A percentile compares a stretch with the other conserved stretches of the same genome.
These are phyloP conservation scores for Lachancea thermotolerans DNA, from an alignment of 805 yeast genomes.

Conservation along the genomic window DNA sequence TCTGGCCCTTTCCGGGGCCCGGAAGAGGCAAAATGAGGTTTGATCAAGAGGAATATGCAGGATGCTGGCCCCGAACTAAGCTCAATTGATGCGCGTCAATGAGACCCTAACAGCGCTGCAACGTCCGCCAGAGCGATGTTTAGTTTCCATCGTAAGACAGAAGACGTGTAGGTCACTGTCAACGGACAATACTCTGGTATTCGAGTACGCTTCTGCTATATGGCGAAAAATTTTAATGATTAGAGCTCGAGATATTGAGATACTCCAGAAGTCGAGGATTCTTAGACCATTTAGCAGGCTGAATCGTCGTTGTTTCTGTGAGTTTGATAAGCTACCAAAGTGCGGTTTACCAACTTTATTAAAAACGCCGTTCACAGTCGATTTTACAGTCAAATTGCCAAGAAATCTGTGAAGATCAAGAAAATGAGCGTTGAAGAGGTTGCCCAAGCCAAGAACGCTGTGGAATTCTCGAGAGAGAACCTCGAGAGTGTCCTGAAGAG, in stretches of 20 bases:
- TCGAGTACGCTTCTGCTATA: background rate
- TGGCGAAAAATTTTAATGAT: background rate
- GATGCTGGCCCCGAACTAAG: background rate
- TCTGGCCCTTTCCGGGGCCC: background rate
- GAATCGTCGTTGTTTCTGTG: background rate
- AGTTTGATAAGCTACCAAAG: conserved; percentile 10
- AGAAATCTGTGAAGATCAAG: conserved; percentile 23
- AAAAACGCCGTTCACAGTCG: conserved; percentile 16
- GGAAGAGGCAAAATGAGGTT: background rate
- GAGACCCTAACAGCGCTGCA: background rate
- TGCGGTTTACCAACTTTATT: conserved; percentile 16
- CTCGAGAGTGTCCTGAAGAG: conserved; percentile 89
- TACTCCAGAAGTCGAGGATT: background rate
- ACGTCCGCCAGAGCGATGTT: too few species aligned
- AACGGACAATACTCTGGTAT: background rate
- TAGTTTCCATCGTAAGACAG: too few species aligned
- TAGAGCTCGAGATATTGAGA: background rate
- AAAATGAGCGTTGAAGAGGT: conserved; percentile 32
- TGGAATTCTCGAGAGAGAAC: conserved; percentile 69
- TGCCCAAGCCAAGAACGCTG: conserved; percentile 26
- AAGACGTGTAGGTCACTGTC: too few species aligned
- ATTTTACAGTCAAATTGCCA: conserved; percentile 24
- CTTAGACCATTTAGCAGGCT: background rate
- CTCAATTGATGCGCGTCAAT: background rate
- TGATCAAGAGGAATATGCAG: background rate